These are phyloP conservation scores for Limnomonas spitsbergensis DNA, from an alignment of 139 green algal species.

Conservation along the genomic window DNA sequence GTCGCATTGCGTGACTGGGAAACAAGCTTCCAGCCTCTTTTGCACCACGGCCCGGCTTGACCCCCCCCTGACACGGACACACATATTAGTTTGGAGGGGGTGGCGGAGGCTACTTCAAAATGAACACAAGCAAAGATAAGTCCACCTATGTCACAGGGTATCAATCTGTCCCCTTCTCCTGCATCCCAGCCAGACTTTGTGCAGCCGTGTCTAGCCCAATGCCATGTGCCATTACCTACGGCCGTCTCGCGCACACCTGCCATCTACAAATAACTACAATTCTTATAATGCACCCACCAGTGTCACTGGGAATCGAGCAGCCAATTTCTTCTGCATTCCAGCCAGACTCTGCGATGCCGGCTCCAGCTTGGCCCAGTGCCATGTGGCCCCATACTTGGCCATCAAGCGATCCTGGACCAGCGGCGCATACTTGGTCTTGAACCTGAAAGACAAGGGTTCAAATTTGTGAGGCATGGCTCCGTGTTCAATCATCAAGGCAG, in stretches of 20 bases:
- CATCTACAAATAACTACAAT: constrained; percentile 71
- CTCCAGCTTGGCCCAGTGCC: constrained; percentile 99
- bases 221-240: constrained; percentile 72
- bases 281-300: neutral
- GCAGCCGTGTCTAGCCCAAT: constrained; percentile 90
- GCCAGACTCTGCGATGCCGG: neutral
- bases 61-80: too few relatives aligned
- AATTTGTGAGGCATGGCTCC: neutral
- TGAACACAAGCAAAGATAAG: neutral
- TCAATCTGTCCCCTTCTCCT: constrained; percentile 31
- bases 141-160: constrained; percentile 16
- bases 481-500: too few relatives aligned
- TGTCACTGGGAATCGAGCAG: constrained; percentile 22
- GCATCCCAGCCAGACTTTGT: constrained; percentile 29
- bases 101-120: neutral
- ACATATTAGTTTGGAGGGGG: too few relatives aligned
- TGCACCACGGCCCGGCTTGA: too few relatives aligned
- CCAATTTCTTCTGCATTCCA: constrained; percentile 46
- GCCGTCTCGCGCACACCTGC: constrained; percentile 68
- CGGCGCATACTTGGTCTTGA: constrained; percentile 64
- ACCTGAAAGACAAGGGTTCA: constrained; percentile 44
- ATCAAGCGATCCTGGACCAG: constrained; percentile 69
- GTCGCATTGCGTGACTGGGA: too few relatives aligned
- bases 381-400: constrained; percentile 68
- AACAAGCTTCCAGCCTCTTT: too few relatives aligned